Evolutionary conservation across 1,139 yeast genomes (phyloP).

Genomic region (Protomyces pachydermus): DNA sequence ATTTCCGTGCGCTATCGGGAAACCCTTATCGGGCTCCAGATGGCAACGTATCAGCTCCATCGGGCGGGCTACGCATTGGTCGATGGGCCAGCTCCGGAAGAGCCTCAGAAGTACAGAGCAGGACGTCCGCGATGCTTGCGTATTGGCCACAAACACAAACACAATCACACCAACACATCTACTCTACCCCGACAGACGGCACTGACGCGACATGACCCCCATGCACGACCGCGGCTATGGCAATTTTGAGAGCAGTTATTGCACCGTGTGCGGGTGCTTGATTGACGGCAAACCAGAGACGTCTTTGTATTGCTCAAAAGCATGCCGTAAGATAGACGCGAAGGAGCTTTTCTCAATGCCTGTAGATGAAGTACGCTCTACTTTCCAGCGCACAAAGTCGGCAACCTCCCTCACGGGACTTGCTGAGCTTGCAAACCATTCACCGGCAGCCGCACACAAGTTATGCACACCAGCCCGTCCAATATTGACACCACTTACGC

Average conservation of each 20-base stretch:
- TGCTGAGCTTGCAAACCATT: neutral
- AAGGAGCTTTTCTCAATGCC: neutral
- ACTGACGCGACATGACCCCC: neutral
- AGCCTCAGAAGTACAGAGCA: too few relatives aligned
- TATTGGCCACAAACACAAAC: too few relatives aligned
- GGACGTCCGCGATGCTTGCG: too few relatives aligned
- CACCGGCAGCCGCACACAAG: neutral
- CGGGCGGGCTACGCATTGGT: too few relatives aligned
- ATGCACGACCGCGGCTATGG: neutral
- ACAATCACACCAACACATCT: neutral
- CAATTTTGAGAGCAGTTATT: neutral
- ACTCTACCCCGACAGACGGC: neutral
- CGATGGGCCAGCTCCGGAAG: too few relatives aligned
- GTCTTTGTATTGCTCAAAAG: conserved; percentile 2
- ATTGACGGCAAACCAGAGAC: neutral
- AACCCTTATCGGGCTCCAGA: too few relatives aligned
- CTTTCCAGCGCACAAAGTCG: neutral
- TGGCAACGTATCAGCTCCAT: too few relatives aligned
- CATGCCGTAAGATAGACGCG: conserved; percentile 11
- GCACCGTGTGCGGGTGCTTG: neutral
- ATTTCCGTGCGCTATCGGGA: too few relatives aligned
- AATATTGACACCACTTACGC: neutral
- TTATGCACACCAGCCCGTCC: neutral
- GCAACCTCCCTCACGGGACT: neutral
- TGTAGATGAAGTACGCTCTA: neutral